phyloP scores from a whole-genome alignment of 176 grass and related monocot genomes.

The Musa schizocarpa region DNA sequence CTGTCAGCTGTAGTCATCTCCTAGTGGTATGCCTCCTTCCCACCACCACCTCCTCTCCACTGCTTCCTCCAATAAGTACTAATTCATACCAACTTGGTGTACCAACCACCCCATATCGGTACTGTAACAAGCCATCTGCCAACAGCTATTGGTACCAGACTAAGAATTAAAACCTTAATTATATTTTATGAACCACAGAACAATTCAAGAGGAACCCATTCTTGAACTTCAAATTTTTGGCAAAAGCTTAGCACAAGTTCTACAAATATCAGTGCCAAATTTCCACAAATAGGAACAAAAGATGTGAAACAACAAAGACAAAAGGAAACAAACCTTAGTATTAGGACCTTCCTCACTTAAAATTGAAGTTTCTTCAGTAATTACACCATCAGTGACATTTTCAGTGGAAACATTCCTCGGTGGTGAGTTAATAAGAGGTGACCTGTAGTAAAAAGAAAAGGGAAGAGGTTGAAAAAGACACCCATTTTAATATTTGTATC shows the following conservation, averaged over 20 bases:
- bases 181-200: no score
- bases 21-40: no score
- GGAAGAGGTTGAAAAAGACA: background rate
- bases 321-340: conserved; percentile 33
- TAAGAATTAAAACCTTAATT: no score
- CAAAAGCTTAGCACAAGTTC: background rate
- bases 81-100: no score
- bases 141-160: no score
- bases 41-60: no score
- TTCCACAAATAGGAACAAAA: background rate
- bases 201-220: no score
- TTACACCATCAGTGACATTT: conserved; percentile 26
- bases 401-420: conserved; percentile 9
- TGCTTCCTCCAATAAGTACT: no score
- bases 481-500: background rate
- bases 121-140: no score
- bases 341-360: conserved; percentile 34
- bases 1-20: no score
- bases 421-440: conserved; percentile 65
- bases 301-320: background rate
- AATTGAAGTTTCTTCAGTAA: conserved; percentile 38
- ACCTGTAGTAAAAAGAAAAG: conserved; percentile 28
- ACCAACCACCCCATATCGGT: no score
- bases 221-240: background rate
- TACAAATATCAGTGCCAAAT: background rate